Evolutionary conservation across 2,329 filamentous ascomycete genomes (phyloP).

Genomic region (Curvularia sp.): DNA sequence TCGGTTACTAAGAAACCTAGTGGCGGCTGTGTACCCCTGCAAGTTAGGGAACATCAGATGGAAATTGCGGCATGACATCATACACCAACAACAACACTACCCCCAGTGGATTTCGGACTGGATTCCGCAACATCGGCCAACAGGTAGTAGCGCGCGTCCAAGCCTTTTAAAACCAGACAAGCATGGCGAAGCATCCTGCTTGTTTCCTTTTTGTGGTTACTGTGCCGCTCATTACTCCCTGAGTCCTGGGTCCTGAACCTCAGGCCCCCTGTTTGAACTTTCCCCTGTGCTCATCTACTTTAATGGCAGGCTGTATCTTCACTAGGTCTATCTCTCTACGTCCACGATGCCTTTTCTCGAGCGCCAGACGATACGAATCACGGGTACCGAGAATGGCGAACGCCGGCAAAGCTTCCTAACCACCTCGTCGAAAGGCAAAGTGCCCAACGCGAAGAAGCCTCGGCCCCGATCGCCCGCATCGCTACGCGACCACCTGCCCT

Average conservation of each 20-base stretch:
- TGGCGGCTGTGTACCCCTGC: slow-evolving; percentile 1
- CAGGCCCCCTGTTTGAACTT: not conserved
- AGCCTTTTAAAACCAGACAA: slow-evolving; percentile 11
- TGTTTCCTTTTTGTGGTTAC: not conserved
- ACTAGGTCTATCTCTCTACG: not conserved
- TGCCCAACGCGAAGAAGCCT: slow-evolving; percentile 57
- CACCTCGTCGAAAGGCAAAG: slow-evolving; percentile 30
- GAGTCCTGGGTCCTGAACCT: slow-evolving; percentile 6
- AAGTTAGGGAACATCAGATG: not conserved
- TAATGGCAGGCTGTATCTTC: slow-evolving; percentile 7
- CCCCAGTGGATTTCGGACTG: slow-evolving; percentile 10
- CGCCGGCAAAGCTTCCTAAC: slow-evolving; percentile 29
- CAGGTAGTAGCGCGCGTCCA: slow-evolving; percentile 2
- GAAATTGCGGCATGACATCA: slow-evolving; percentile 16
- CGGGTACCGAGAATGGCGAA: slow-evolving; percentile 28
- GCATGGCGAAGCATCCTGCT: slow-evolving; percentile 19
- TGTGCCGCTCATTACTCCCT: not conserved
- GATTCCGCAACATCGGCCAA: slow-evolving; percentile 9
- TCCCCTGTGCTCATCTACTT: slow-evolving; percentile 8
- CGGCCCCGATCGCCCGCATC: slow-evolving; percentile 56
- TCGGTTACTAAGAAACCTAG: not conserved
- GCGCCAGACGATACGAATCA: slow-evolving; percentile 40
- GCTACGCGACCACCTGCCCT: slow-evolving; percentile 56
- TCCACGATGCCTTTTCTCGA: slow-evolving; percentile 37
- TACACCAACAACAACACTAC: slow-evolving; percentile 9